Conservation (phyloP, 2,329 filamentous ascomycete species). For the Aspergillus piperis region DNA sequence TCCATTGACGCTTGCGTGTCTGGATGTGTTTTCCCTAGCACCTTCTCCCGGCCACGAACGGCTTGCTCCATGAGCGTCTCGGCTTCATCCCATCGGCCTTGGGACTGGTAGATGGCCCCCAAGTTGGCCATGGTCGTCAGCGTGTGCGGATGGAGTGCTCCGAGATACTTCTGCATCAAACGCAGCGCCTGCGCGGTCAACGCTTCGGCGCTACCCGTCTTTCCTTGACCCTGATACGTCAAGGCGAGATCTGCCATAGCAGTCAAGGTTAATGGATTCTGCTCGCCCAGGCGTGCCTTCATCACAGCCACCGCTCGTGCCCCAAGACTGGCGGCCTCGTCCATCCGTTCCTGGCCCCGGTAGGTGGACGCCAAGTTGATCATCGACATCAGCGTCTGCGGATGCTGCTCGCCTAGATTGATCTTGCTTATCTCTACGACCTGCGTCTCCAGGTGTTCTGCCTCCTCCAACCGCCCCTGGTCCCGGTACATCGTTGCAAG, state of each 20-base stretch:
- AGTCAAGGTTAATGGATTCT: slow-evolving; percentile 8
- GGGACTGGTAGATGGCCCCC: slow-evolving; percentile 11
- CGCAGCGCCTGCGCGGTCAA: slow-evolving; percentile 7
- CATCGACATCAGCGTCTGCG: slow-evolving; percentile 11
- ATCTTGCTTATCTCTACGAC: slow-evolving; percentile 8
- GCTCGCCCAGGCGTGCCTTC: slow-evolving; percentile 1
- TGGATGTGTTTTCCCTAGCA: slow-evolving; percentile 9
- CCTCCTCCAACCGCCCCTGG: slow-evolving; percentile 11
- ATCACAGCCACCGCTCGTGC: slow-evolving; percentile 5
- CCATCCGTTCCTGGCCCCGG: slow-evolving; percentile 7
- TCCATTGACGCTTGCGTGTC: slow-evolving; percentile 9
- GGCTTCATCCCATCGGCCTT: slow-evolving; percentile 12
- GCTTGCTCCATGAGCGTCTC: slow-evolving; percentile 6
- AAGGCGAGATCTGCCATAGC: slow-evolving; percentile 14
- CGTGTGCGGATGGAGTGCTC: slow-evolving; percentile 7
- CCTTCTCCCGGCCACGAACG: slow-evolving; percentile 3
- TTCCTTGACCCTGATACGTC: slow-evolving; percentile 12
- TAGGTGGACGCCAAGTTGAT: slow-evolving; percentile 14
- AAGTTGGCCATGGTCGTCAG: slow-evolving; percentile 12
- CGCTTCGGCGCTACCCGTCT: background rate
- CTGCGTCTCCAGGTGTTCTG: slow-evolving; percentile 11
- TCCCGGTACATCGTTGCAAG: slow-evolving; percentile 11
- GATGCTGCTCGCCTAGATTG: slow-evolving; percentile 14
- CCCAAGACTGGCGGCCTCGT: slow-evolving; percentile 2
- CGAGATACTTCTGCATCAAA: slow-evolving; percentile 10